phyloP scores from a whole-genome alignment of 805 yeast genomes.

The Hagleromyces aurorensis region DNA sequence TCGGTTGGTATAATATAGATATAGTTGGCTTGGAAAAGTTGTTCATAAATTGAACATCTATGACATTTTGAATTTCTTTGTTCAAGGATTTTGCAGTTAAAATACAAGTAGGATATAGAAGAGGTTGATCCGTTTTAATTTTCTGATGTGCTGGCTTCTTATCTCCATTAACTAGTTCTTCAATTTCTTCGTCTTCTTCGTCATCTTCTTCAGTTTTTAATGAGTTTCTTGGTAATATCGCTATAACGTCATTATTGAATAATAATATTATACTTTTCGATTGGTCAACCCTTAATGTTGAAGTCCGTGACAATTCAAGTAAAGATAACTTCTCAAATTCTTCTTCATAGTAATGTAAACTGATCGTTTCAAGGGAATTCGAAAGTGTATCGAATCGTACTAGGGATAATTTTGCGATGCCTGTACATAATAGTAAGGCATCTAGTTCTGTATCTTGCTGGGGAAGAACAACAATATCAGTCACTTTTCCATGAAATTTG shows the following conservation, averaged over 20 bases:
- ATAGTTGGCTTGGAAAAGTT: constrained; percentile 79
- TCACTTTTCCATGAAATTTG: constrained; percentile 60
- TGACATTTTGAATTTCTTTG: constrained; percentile 48
- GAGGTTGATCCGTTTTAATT: constrained; percentile 7
- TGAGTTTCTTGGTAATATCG: constrained; percentile 52
- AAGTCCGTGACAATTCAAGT: constrained; percentile 23
- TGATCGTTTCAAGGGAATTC: constrained; percentile 57
- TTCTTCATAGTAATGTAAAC: constrained; percentile 82
- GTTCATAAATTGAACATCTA: constrained; percentile 63
- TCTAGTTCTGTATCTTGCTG: constrained; percentile 47
- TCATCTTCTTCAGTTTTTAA: constrained; percentile 39
- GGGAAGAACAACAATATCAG: constrained; percentile 45
- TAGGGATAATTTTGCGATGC: constrained; percentile 69
- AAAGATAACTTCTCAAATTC: constrained; percentile 45
- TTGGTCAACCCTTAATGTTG: constrained; percentile 57
- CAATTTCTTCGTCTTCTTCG: constrained; percentile 30
- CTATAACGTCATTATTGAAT: constrained; percentile 59
- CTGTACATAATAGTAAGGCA: constrained; percentile 57
- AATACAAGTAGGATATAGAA: constrained; percentile 47
- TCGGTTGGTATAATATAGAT: constrained; percentile 53
- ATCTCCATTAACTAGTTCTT: constrained; percentile 16
- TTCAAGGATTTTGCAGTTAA: constrained; percentile 51
- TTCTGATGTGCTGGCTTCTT: constrained; percentile 13
- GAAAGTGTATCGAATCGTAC: constrained; percentile 55
- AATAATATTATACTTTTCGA: constrained; percentile 46